These are phyloP conservation scores for Akanthomyces uredinophilus DNA, from an alignment of 2,329 filamentous ascomycete genomes.

Conservation along the genomic window DNA sequence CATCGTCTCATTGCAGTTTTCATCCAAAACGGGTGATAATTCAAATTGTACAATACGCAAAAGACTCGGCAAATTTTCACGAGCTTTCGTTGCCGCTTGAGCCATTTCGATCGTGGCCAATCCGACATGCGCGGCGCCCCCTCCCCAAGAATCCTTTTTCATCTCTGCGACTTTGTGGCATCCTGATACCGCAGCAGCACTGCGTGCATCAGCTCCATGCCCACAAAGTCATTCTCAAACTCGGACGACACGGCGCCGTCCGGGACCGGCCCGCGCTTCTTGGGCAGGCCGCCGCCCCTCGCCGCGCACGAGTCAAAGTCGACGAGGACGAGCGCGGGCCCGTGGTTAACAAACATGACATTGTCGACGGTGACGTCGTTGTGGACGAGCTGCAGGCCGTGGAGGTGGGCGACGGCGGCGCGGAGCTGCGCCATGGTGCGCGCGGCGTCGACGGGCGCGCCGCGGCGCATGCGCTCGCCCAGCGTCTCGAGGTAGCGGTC, in stretches of 20 bases:
- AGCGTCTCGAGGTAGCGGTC: not conserved
- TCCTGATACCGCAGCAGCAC: not conserved
- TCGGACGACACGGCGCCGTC: not conserved
- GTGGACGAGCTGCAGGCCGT: not conserved
- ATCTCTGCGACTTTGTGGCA: not conserved
- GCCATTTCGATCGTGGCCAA: not conserved
- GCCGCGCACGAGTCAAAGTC: constrained; percentile 9
- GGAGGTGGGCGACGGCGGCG: not conserved
- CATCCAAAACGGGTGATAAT: no score
- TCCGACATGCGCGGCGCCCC: not conserved
- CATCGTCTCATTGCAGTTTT: no score
- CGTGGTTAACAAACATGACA: not conserved
- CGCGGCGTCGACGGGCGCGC: not conserved
- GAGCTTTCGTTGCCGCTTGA: no score
- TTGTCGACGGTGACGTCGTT: not conserved
- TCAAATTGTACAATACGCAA: not conserved
- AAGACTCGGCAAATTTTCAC: not conserved
- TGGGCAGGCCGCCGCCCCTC: not conserved
- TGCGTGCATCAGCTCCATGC: not conserved
- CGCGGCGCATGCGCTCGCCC: not conserved
- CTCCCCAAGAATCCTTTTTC: no score
- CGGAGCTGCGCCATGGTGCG: not conserved
- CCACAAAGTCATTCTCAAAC: not conserved
- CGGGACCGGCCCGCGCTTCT: not conserved
- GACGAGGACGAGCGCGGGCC: not conserved